phyloP scores from a whole-genome alignment of 345 rosid genomes.

The Viola odorata region DNA sequence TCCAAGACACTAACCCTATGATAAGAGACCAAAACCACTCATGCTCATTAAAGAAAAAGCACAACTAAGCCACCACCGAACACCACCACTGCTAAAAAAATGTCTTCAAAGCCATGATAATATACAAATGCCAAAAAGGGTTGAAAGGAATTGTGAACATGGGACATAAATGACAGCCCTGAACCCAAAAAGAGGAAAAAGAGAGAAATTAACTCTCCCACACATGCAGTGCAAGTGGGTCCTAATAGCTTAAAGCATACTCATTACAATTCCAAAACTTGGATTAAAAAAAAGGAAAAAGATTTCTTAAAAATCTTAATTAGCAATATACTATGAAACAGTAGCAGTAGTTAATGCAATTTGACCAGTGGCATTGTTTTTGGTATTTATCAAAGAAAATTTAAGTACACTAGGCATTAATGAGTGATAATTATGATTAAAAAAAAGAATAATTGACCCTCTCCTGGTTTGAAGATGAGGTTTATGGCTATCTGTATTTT shows the following conservation, averaged over 20 bases:
- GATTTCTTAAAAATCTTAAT: not conserved
- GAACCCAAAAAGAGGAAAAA: constrained; percentile 11
- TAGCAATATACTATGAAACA: not conserved
- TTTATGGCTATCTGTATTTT: constrained; percentile 8
- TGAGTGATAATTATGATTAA: no score
- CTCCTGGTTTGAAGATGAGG: not conserved
- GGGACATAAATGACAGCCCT: constrained; percentile 23
- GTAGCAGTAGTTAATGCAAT: not conserved
- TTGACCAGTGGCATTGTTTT: not conserved
- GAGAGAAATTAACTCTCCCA: not conserved
- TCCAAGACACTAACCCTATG: constrained; percentile 23
- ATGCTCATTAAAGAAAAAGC: constrained; percentile 28
- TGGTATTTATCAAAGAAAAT: not conserved
- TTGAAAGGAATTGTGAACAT: constrained; percentile 27
- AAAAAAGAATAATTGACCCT: no score
- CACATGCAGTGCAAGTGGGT: constrained; percentile 53
- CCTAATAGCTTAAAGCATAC: constrained; percentile 51
- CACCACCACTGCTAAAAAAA: not conserved
- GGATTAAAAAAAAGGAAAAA: not conserved
- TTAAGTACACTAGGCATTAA: not conserved
- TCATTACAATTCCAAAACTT: constrained; percentile 44
- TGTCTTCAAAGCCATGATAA: constrained; percentile 17
- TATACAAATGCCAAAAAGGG: constrained; percentile 16
- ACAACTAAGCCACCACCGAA: not conserved
- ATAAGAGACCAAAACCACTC: constrained; percentile 27